These are phyloP conservation scores for Tuber melanosporum DNA, from an alignment of 495 filamentous ascomycete species.

Conservation along the genomic window DNA sequence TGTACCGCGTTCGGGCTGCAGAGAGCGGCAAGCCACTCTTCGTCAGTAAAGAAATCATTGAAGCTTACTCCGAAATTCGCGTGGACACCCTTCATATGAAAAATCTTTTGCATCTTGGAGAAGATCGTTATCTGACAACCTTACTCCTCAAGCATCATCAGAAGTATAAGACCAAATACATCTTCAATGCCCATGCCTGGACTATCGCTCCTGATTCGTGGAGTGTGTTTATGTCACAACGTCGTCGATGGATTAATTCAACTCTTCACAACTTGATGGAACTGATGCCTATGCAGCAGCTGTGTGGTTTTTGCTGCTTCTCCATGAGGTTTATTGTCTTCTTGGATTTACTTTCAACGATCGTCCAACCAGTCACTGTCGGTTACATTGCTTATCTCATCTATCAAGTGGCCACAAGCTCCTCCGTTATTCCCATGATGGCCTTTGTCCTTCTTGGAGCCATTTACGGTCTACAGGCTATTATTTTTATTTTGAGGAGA, in stretches of 20 bases:
- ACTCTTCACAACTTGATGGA: constrained; percentile 97
- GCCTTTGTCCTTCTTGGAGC: constrained; percentile 85
- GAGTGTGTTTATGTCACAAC: constrained; percentile 91
- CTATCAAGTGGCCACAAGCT: constrained; percentile 57
- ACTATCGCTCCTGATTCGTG: constrained; percentile 93
- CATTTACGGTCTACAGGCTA: constrained; percentile 91
- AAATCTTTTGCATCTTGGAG: constrained; percentile 88
- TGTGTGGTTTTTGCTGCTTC: constrained; percentile 99
- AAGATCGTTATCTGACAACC: constrained; percentile 94
- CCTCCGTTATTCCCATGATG: constrained; percentile 64
- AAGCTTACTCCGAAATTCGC: constrained; percentile 79
- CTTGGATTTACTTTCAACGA: constrained; percentile 80
- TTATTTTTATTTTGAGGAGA: constrained; percentile 91
- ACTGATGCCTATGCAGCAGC: constrained; percentile 81
- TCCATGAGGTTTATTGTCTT: constrained; percentile 98
- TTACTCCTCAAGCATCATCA: constrained; percentile 86
- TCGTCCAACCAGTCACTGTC: constrained; percentile 87
- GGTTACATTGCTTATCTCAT: constrained; percentile 89
- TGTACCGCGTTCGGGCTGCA: constrained; percentile 93
- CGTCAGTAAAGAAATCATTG: constrained; percentile 82
- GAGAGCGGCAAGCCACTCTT: constrained; percentile 93
- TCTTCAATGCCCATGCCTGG: constrained; percentile 85
- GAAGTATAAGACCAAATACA: constrained; percentile 96
- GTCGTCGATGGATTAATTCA: constrained; percentile 98
- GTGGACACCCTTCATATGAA: constrained; percentile 99